Evolutionary conservation across 2,329 filamentous ascomycete genomes (phyloP).

Genomic region (Stenocarpella maydis): DNA sequence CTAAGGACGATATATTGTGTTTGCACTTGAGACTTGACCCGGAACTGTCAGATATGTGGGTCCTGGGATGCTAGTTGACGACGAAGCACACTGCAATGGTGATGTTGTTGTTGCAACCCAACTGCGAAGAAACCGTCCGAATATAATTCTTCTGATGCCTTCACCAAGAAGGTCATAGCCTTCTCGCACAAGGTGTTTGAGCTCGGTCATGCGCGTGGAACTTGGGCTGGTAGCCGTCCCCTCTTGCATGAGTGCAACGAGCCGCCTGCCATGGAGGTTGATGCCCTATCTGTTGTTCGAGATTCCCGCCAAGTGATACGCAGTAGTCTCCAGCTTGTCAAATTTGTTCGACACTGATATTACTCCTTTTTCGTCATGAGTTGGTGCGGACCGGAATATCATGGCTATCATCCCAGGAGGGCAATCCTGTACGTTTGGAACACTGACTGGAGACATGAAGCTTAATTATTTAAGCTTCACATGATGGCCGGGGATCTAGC

Average conservation of each 20-base stretch:
- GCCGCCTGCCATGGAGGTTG: not conserved
- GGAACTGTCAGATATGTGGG: not conserved
- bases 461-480: constrained; percentile 22
- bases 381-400: not conserved
- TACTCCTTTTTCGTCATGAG: not conserved
- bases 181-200: not conserved
- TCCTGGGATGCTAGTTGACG: not conserved
- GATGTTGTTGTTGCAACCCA: not conserved
- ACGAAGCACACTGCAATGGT: not conserved
- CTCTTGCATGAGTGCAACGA: not conserved
- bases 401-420: not conserved
- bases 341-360: not conserved
- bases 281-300: not conserved
- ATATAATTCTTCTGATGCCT: too few species aligned
- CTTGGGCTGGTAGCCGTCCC: not conserved
- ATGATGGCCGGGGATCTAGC: constrained; percentile 9
- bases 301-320: not conserved
- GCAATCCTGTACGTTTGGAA: not conserved
- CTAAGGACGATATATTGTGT: not conserved
- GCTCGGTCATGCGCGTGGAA: not conserved
- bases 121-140: not conserved
- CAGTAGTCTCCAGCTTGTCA: not conserved
- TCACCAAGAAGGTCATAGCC: not conserved
- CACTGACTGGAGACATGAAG: not conserved
- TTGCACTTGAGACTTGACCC: not conserved